A percentile compares a stretch with the other conserved stretches of the same genome.
phyloP scores from a whole-genome alignment of 73 alveolate genomes.

The Paramecium tetraurelia region DNA sequence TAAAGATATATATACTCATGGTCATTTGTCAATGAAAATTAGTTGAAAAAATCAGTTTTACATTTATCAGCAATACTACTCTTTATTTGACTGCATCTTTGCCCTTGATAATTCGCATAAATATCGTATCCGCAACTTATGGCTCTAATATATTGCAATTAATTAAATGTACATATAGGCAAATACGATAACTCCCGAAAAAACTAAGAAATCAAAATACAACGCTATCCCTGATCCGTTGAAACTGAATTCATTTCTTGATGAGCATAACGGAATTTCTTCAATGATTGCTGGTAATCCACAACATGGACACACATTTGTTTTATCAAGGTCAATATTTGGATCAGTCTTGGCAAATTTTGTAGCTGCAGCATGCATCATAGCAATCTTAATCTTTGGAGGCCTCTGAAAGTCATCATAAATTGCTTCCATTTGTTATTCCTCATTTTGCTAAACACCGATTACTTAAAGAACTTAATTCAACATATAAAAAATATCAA shows the following conservation, averaged over 20 bases:
- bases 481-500: not conserved
- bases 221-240: slow-evolving; percentile 15
- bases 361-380: slow-evolving; percentile 25
- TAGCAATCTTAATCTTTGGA: not conserved
- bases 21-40: not conserved
- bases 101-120: not conserved
- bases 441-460: not conserved
- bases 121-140: not conserved
- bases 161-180: not conserved
- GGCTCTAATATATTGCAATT: not conserved
- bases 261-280: not conserved
- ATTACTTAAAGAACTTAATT: not conserved
- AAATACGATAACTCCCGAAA: not conserved
- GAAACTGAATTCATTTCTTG: not conserved
- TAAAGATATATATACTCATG: not conserved
- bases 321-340: slow-evolving; percentile 5
- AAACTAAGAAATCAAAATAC: not conserved
- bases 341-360: slow-evolving; percentile 28
- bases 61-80: not conserved
- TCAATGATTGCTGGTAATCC: not conserved
- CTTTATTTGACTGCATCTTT: not conserved
- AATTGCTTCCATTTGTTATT: not conserved
- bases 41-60: not conserved
- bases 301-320: slow-evolving; percentile 20
- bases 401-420: slow-evolving; percentile 22